Conservation (phyloP, 2,329 filamentous ascomycete genomes). For the Colletotrichum zoysiae region DNA sequence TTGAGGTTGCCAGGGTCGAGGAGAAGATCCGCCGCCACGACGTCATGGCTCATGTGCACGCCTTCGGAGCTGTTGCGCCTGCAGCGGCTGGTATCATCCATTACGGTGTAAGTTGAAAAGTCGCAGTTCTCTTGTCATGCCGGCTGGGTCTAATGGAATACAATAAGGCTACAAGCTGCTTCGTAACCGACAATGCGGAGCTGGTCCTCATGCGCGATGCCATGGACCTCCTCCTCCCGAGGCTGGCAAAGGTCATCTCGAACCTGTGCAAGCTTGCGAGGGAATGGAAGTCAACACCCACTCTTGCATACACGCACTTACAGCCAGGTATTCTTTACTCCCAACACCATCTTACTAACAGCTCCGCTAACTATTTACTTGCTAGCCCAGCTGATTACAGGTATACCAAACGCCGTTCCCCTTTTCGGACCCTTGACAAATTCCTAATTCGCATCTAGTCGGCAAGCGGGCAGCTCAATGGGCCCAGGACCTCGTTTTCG, state of each 20-base stretch:
- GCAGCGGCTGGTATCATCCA: conserved; percentile 88
- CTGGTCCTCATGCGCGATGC: conserved; percentile 79
- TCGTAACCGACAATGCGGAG: conserved; percentile 79
- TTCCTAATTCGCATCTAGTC: conserved; percentile 51
- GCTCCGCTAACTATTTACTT: conserved; percentile 47
- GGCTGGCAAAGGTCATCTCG: conserved; percentile 82
- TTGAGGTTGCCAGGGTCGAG: conserved; percentile 79
- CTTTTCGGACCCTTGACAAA: background rate
- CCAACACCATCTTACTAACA: background rate
- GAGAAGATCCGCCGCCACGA: conserved; percentile 77
- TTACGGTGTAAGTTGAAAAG: conserved; percentile 51
- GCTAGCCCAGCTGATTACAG: conserved; percentile 59
- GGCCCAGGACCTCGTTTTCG: conserved; percentile 76
- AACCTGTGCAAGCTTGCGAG: conserved; percentile 81
- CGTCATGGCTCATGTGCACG: conserved; percentile 66
- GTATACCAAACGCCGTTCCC: background rate
- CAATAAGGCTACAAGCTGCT: conserved; percentile 57
- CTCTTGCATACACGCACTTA: conserved; percentile 62
- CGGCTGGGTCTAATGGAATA: background rate
- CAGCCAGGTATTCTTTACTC: background rate
- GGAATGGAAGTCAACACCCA: conserved; percentile 70
- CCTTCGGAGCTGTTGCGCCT: conserved; percentile 79
- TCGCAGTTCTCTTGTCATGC: too few species aligned
- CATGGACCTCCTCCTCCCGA: conserved; percentile 80
- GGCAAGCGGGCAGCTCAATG: conserved; percentile 78